Conservation (phyloP, 768 basidiomycete species). For the Gloeostereum incarnatum region DNA sequence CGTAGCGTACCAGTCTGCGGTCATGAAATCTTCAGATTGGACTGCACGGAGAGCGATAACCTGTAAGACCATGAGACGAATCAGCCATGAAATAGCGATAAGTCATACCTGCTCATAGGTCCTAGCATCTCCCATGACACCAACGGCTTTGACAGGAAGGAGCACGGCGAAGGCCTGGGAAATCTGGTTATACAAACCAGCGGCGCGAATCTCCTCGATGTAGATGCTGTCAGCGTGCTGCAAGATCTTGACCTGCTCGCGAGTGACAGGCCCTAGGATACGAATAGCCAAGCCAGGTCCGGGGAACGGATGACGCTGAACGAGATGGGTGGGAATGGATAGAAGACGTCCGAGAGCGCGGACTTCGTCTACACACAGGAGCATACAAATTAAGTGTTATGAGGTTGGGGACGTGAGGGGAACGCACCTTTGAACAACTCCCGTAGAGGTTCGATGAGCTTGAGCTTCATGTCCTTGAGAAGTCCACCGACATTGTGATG, state of each 20-base stretch:
- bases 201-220: constrained; percentile 94
- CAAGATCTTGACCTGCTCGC: constrained; percentile 84
- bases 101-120: constrained; percentile 91
- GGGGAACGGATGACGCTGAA: constrained; percentile 97
- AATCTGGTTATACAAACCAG: constrained; percentile 88
- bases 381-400: not conserved
- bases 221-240: constrained; percentile 93
- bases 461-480: constrained; percentile 95
- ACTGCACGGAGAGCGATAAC: constrained; percentile 94
- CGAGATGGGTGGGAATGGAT: constrained; percentile 84
- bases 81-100: constrained; percentile 3
- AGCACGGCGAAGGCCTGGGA: constrained; percentile 96
- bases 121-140: constrained; percentile 93
- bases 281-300: constrained; percentile 98
- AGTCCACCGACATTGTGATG: constrained; percentile 98
- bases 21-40: constrained; percentile 99
- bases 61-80: constrained; percentile 20
- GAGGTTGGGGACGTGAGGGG: constrained; percentile 1
- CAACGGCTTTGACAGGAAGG: constrained; percentile 91
- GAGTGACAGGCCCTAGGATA: constrained; percentile 91
- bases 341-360: constrained; percentile 87
- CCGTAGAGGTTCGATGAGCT: constrained; percentile 93
- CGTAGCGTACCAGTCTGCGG: constrained; percentile 84
- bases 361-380: constrained; percentile 70
- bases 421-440: constrained; percentile 93